Conservation (phyloP, 805 yeast genomes). For the Komagataella populi region DNA sequence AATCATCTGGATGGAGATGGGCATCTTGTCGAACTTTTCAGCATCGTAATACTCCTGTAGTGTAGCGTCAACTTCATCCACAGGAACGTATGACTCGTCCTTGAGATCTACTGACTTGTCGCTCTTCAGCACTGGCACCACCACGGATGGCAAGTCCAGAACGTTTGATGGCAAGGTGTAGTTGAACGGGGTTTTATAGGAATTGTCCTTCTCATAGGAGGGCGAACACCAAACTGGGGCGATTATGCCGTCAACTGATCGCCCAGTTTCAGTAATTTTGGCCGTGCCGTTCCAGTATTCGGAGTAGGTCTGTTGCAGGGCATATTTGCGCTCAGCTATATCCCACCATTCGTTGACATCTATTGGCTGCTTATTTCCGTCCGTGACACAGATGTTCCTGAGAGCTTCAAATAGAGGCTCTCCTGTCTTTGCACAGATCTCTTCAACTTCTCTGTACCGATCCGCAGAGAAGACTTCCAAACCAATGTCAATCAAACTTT, state of each 20-base stretch:
- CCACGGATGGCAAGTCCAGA: constrained; percentile 32
- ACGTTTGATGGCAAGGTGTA: constrained; percentile 46
- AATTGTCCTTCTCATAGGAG: constrained; percentile 27
- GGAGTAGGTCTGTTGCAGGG: constrained; percentile 22
- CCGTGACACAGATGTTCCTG: constrained; percentile 9
- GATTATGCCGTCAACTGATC: constrained; percentile 33
- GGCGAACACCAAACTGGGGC: constrained; percentile 30
- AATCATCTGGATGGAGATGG: constrained; percentile 41
- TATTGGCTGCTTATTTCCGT: constrained; percentile 1
- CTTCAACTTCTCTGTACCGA: constrained; percentile 19
- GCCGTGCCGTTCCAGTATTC: constrained; percentile 21
- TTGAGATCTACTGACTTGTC: constrained; percentile 18
- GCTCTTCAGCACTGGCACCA: constrained; percentile 29
- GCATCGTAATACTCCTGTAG: constrained; percentile 29
- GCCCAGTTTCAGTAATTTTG: constrained; percentile 18
- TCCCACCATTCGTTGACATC: constrained; percentile 24
- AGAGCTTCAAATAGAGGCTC: constrained; percentile 13
- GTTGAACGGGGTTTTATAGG: constrained; percentile 23
- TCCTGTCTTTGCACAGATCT: constrained; percentile 12
- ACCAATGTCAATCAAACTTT: constrained; percentile 5
- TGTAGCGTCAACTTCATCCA: constrained; percentile 17
- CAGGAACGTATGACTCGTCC: constrained; percentile 10
- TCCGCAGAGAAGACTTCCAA: constrained; percentile 29
- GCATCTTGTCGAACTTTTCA: constrained; percentile 32
- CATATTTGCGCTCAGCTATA: constrained; percentile 19